phyloP scores from a whole-genome alignment of 75 land plant genomes.

The Ceratopteris richardii region DNA sequence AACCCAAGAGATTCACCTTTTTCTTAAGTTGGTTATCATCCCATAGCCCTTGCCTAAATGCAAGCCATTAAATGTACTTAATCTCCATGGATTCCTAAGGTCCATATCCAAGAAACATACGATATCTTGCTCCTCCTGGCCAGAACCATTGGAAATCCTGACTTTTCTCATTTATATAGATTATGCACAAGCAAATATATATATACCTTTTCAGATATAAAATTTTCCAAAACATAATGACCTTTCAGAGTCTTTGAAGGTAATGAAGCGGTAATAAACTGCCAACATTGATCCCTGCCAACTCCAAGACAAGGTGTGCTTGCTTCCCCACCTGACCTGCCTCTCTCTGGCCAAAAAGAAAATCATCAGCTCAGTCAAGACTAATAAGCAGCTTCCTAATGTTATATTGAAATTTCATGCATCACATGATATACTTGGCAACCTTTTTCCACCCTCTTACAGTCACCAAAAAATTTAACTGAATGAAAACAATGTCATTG shows the following conservation, averaged over 20 bases:
- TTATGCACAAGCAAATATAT: neutral
- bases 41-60: constrained; percentile 9
- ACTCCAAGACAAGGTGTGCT: neutral
- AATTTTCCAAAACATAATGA: constrained; percentile 10
- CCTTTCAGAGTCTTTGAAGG: constrained; percentile 7
- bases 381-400: too few relatives aligned
- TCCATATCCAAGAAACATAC: constrained; percentile 7
- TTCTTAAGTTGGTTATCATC: neutral
- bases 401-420: too few relatives aligned
- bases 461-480: too few relatives aligned
- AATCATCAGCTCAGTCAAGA: too few relatives aligned
- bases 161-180: neutral
- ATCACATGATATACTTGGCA: neutral
- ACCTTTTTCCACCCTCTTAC: neutral
- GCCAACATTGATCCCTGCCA: neutral
- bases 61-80: constrained; percentile 8
- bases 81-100: constrained; percentile 10
- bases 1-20: constrained; percentile 3
- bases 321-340: neutral
- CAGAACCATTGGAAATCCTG: neutral
- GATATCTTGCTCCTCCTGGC: constrained; percentile 10
- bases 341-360: neutral
- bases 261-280: neutral
- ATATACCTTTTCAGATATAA: constrained; percentile 13
- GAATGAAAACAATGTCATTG: too few relatives aligned